Conservation (phyloP, 768 basidiomycete species). For the Calocybe gangraenosa region DNA sequence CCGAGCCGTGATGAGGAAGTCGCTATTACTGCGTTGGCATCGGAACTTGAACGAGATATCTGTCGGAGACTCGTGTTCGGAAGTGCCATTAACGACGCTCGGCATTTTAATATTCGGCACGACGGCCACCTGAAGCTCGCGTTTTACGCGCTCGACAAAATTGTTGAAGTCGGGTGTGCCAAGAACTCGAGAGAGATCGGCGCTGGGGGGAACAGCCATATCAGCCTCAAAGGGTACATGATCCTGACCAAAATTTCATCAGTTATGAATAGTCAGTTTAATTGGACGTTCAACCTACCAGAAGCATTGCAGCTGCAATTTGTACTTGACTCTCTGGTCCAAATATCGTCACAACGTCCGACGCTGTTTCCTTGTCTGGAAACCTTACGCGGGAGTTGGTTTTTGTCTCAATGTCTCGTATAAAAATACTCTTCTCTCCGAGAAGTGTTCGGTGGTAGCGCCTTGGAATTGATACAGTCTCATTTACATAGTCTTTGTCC, state of each 20-base stretch:
- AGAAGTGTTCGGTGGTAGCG: slow-evolving; percentile 93
- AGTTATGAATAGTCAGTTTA: slow-evolving; percentile 3
- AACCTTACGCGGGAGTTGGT: slow-evolving; percentile 91
- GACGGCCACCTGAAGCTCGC: slow-evolving; percentile 90
- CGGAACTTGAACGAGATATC: slow-evolving; percentile 95
- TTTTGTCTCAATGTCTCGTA: slow-evolving; percentile 94
- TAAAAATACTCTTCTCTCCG: slow-evolving; percentile 96
- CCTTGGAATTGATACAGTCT: slow-evolving; percentile 89
- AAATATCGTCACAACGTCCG: slow-evolving; percentile 93
- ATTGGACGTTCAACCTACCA: slow-evolving; percentile 48
- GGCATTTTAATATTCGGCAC: slow-evolving; percentile 70
- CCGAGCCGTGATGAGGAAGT: slow-evolving; percentile 83
- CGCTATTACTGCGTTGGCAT: slow-evolving; percentile 92
- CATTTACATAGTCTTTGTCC: slow-evolving; percentile 97
- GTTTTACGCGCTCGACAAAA: slow-evolving; percentile 89
- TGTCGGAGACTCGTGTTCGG: slow-evolving; percentile 49
- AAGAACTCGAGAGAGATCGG: slow-evolving; percentile 74
- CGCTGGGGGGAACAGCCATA: slow-evolving; percentile 81
- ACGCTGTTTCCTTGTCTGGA: slow-evolving; percentile 92
- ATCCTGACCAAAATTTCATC: slow-evolving; percentile 47
- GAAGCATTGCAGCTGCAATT: slow-evolving; percentile 92
- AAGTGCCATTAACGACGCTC: slow-evolving; percentile 39
- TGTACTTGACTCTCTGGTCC: slow-evolving; percentile 97
- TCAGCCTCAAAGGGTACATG: slow-evolving; percentile 97
- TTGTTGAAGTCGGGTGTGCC: slow-evolving; percentile 76